Conservation (phyloP, 305 asterid genomes). For the Fraxinus ornus region DNA sequence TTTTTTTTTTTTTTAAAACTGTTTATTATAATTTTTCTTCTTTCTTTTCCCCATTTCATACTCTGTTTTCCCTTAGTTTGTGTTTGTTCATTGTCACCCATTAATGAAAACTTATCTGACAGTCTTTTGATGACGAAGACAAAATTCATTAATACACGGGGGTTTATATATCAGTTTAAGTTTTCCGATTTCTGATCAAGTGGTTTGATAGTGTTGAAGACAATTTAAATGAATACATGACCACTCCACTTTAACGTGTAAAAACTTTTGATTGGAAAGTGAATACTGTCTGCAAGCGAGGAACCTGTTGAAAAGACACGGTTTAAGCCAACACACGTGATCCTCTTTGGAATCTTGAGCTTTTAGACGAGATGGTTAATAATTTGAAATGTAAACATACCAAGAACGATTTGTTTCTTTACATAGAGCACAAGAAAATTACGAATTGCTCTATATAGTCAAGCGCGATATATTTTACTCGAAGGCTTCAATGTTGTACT, state of each 20-base stretch:
- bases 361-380: not conserved
- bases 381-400: too few species aligned
- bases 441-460: not conserved
- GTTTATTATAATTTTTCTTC: not conserved
- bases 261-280: not conserved
- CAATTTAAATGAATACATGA: not conserved
- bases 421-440: not conserved
- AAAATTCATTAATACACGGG: too few species aligned
- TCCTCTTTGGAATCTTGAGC: not conserved
- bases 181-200: not conserved
- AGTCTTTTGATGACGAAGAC: not conserved
- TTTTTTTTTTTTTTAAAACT: too few species aligned
- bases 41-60: not conserved
- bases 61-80: not conserved
- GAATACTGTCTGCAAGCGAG: not conserved
- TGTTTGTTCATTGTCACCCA: not conserved
- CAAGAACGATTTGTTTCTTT: too few species aligned
- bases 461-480: not conserved
- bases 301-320: not conserved
- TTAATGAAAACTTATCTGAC: not conserved
- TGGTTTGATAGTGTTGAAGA: not conserved
- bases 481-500: not conserved
- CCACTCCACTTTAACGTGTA: not conserved
- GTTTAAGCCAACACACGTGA: not conserved
- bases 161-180: not conserved